Base-by-base conservation (phyloP, 83 land plant species). In the Thuja plicata region DNA sequence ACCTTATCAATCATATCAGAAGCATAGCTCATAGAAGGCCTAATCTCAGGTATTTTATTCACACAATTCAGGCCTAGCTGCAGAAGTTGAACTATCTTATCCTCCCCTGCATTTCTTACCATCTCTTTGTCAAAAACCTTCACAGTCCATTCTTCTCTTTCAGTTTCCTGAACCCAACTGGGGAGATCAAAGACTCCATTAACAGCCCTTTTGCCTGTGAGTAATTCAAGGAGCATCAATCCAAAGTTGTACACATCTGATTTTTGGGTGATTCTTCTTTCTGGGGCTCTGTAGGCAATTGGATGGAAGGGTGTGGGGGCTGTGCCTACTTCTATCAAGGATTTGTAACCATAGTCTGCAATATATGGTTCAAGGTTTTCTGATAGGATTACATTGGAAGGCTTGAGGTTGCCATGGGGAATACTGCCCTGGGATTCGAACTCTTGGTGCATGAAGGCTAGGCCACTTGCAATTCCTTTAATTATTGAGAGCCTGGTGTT, bases 361-460 rank as follows among this genome's bases (percentile, higher is more conserved):
- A 94, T 79, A 46, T 92, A 87, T 3, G 95, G 95, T 48, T 89
- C 85, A 34, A 34, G 84, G 84, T 88, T 85, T 50, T 70, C 73
- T 79, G 38, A 34, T 3, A 94, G 88, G 38, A 94, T 91, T 12
- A 94, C 89, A 88, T 92, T 94, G 62, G 90, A 88, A 46, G 96
- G 91, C 74, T 95, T 95, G 57, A 95, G 90, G 92, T 95, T 92
- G 41, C 96, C 94, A 82, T 95, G 96, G 35, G 94, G 90, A 12
- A 76, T 34, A 16, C 89, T 79, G 9, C 87, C 89, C 21, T 83
- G 17, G 86, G 57, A 57, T 9, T 89, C 55, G 13, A 91, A 90
- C 87, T 92, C 92, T 12, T 45, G 54, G 86, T 95, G 90, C 54
- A 95, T 92, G 89, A 91, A 90, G 24, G 93, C 87, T 55, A 94